phyloP scores from a whole-genome alignment of 768 basidiomycete species.

The Hygrocybe coccinea region DNA sequence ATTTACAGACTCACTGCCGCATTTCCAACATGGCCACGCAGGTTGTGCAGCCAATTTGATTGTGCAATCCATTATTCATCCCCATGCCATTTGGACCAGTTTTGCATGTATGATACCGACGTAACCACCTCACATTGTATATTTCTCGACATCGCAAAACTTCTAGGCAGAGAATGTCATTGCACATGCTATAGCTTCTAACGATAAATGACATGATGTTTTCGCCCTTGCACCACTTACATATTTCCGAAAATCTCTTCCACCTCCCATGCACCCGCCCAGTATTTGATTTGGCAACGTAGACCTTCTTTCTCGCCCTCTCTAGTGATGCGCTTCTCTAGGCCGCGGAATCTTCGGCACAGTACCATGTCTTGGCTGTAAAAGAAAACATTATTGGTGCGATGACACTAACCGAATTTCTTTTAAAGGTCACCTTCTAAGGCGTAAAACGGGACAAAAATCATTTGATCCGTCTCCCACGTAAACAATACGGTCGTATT shows the following conservation, averaged over 20 bases:
- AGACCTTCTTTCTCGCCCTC: conserved; percentile 66
- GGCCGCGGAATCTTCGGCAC: conserved; percentile 71
- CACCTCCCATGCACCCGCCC: conserved; percentile 95
- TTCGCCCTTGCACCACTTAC: conserved; percentile 8
- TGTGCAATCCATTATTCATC: conserved; percentile 3
- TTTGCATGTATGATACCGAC: not conserved
- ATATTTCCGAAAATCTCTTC: conserved; percentile 70
- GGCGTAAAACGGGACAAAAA: conserved; percentile 84
- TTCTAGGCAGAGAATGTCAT: not conserved
- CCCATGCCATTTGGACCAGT: conserved; percentile 2
- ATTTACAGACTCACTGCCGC: conserved; percentile 14
- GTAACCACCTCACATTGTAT: not conserved
- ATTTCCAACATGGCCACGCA: conserved; percentile 3
- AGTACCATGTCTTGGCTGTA: conserved; percentile 76
- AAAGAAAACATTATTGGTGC: not conserved
- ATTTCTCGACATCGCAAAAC: too few relatives aligned
- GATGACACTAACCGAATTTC: not conserved
- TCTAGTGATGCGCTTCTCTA: conserved; percentile 70
- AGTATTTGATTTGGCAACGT: conserved; percentile 69
- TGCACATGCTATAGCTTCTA: not conserved
- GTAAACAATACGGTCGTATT: conserved; percentile 78
- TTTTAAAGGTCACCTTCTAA: conserved; percentile 54
- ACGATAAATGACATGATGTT: not conserved
- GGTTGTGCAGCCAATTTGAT: not conserved
- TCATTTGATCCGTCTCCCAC: conserved; percentile 95